A percentile compares a stretch with the other conserved stretches of the same genome.
Evolutionary conservation across 169 alveolate genomes (phyloP).

Genomic region (Cryptosporidium meleagridis): DNA sequence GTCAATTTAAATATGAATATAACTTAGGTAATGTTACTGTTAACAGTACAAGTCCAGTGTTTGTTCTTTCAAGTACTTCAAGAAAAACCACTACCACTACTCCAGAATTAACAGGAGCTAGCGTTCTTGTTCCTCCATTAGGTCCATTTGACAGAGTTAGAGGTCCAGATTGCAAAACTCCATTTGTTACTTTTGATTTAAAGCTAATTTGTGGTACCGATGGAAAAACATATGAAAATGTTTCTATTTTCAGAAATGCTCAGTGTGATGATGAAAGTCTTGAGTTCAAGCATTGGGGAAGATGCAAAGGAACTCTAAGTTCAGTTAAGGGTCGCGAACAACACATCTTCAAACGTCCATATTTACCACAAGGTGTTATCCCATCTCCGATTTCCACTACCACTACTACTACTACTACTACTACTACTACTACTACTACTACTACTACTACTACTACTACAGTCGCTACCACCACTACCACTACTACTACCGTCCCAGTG

Average conservation of each 20-base stretch:
- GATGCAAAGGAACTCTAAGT: not conserved
- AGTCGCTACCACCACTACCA: conserved; percentile 13
- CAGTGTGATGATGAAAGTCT: conserved; percentile 52
- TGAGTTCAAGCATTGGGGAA: conserved; percentile 29
- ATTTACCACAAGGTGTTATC: not conserved
- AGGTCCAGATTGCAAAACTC: conserved; percentile 71
- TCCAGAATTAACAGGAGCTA: not conserved
- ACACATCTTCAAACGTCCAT: not conserved
- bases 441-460: conserved; percentile 20
- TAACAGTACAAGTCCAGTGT: not conserved
- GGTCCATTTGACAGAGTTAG: conserved; percentile 54
- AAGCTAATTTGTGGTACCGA: conserved; percentile 63
- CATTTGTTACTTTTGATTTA: conserved; percentile 20
- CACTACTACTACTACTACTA: conserved; percentile 2
- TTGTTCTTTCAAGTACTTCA: not conserved
- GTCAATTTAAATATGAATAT: not conserved
- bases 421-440: conserved; percentile 22
- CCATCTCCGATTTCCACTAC: conserved; percentile 1
- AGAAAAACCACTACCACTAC: not conserved
- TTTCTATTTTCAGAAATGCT: conserved; percentile 54
- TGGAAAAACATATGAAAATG: conserved; percentile 34
- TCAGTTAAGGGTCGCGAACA: not conserved
- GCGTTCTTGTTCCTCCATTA: not conserved
- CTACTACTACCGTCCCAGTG: not conserved
- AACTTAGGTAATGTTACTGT: not conserved